Evolutionary conservation across 306 rosid genomes (phyloP), one percentile per base, ranked within the genome.

Genomic region (Inga oerstediana): DNA sequence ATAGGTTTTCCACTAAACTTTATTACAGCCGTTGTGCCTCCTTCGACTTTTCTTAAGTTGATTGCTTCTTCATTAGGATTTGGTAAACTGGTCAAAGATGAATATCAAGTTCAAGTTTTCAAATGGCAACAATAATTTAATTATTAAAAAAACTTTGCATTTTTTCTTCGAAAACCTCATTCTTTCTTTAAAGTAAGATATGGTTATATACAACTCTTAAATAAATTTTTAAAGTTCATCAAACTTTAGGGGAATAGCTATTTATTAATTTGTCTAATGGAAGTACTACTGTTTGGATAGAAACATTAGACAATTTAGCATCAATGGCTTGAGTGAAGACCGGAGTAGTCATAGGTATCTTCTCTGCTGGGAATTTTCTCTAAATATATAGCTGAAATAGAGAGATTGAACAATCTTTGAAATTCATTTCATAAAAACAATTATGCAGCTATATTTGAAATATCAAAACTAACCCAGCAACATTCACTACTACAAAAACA

Each of bases 341-440:
- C 0, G 98, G 97, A 76, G 99, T 93, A 62, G 99, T 96, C 99
- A 96, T 92, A 2, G 96, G 92, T 79, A 95, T 93, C 86, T 92
- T 96, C 87, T 92, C 98, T 62, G 37, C 45, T 34, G 83, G 3
- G 97, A 96, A 77, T 93, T 93, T 89, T 93, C 92, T 58, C 98
- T 97, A 73, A 96, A 93, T 84, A 96, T 96, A 80, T 93, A 91
- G 84, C 97, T 93, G 75, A 84, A 15, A 56, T 7, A 73, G 19
- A 72, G 54, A 64, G 71, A 82, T 19, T 75, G 59, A 65, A 56
- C 44, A 61, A 74, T 64, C 56, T 58, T 19, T 75, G 70, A 30
- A 65, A 46, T 74, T 73, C 75, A 80, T 72, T 46, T 46, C 24
- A 82, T 15, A 52, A 74, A 27, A 39, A 80, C 15, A 74, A 75